Percentiles rank a stretch among this genome's conserved stretches.
These are phyloP conservation scores for Candida quercuum DNA, from an alignment of 805 yeast genomes.

Conservation along the genomic window DNA sequence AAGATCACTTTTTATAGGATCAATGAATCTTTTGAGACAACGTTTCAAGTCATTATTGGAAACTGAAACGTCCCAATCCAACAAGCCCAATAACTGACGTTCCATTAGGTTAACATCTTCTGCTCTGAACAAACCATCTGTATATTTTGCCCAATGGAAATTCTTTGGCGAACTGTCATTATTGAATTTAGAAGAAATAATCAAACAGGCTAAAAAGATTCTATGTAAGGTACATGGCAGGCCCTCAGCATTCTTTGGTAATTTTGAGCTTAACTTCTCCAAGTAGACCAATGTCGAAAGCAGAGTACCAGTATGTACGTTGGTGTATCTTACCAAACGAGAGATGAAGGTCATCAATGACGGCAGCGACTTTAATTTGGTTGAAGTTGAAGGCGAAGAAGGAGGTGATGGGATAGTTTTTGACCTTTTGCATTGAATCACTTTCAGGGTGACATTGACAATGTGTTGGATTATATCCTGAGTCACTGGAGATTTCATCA, in stretches of 20 bases:
- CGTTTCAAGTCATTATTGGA: slow-evolving; percentile 60
- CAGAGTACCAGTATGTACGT: slow-evolving; percentile 76
- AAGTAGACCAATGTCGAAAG: slow-evolving; percentile 68
- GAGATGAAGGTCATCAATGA: slow-evolving; percentile 72
- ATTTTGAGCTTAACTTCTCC: slow-evolving; percentile 50
- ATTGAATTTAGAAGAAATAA: slow-evolving; percentile 67
- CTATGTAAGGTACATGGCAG: slow-evolving; percentile 78
- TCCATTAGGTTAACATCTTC: slow-evolving; percentile 79
- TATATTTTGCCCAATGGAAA: slow-evolving; percentile 73
- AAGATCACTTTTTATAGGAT: slow-evolving; percentile 57
- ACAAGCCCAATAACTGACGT: slow-evolving; percentile 60
- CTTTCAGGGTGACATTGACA: slow-evolving; percentile 61
- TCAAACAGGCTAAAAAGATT: slow-evolving; percentile 67
- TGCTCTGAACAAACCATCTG: slow-evolving; percentile 63
- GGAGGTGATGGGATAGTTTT: slow-evolving; percentile 26
- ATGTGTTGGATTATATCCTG: slow-evolving; percentile 70
- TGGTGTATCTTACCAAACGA: slow-evolving; percentile 65
- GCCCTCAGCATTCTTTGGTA: slow-evolving; percentile 72
- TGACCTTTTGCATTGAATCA: slow-evolving; percentile 52
- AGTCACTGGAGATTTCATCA: slow-evolving; percentile 62
- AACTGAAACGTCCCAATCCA: slow-evolving; percentile 71
- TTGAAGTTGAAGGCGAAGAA: slow-evolving; percentile 29
- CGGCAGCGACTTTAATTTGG: slow-evolving; percentile 32
- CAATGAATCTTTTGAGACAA: slow-evolving; percentile 66
- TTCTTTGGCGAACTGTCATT: slow-evolving; percentile 78